A percentile compares a stretch with the other conserved stretches of the same genome.
Conservation (phyloP, 2,329 filamentous ascomycete genomes). For the Sporothrix schenckii region DNA sequence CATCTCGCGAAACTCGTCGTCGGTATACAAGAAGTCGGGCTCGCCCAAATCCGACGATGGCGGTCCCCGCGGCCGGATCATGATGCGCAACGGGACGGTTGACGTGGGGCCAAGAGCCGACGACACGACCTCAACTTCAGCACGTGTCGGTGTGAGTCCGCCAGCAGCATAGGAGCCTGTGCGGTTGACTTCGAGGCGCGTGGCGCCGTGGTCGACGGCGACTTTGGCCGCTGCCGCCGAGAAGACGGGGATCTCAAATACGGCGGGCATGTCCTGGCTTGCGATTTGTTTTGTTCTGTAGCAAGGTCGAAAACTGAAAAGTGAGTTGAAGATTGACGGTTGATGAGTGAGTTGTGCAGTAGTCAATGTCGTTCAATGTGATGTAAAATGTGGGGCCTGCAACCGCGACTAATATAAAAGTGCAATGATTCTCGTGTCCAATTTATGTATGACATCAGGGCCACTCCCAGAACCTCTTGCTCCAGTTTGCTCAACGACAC, state of each 20-base stretch:
- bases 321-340: neutral
- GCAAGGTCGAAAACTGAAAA: neutral
- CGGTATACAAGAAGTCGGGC: slow-evolving; percentile 55
- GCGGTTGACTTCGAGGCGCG: slow-evolving; percentile 59
- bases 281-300: neutral
- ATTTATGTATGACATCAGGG: slow-evolving; percentile 21
- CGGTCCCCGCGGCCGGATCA: slow-evolving; percentile 57
- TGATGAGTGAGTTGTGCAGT: neutral
- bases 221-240: slow-evolving; percentile 47
- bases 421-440: neutral
- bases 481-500: neutral
- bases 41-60: slow-evolving; percentile 36
- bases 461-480: neutral
- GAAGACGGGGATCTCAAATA: slow-evolving; percentile 59
- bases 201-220: slow-evolving; percentile 50
- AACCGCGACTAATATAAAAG: neutral
- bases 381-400: slow-evolving; percentile 4
- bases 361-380: neutral
- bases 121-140: slow-evolving; percentile 45
- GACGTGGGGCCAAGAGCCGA: slow-evolving; percentile 28
- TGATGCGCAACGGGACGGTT: slow-evolving; percentile 53
- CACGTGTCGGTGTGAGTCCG: slow-evolving; percentile 54
- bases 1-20: slow-evolving; percentile 52
- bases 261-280: neutral
- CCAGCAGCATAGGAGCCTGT: slow-evolving; percentile 54